phyloP scores from a whole-genome alignment of 2,329 filamentous ascomycete genomes.

The Curvularia verruculosa region DNA sequence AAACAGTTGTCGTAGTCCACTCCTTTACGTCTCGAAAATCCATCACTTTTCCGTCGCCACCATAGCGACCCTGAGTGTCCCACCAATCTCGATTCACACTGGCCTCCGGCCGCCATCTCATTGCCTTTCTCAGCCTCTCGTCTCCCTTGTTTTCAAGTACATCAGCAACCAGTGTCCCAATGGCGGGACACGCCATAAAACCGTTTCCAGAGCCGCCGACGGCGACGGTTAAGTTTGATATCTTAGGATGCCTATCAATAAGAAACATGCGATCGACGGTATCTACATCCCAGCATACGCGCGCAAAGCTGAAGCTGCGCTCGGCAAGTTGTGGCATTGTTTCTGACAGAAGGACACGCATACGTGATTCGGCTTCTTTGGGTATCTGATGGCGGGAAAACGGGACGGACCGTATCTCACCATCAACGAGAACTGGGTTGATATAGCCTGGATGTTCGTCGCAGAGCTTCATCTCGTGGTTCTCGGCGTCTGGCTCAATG shows the following conservation, averaged over 20 bases:
- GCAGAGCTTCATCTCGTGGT: conserved; percentile 57
- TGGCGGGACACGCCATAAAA: conserved; percentile 60
- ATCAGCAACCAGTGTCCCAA: conserved; percentile 59
- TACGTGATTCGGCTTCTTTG: conserved; percentile 53
- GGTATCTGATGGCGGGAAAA: conserved; percentile 56
- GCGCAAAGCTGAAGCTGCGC: conserved; percentile 57
- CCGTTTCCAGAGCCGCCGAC: conserved; percentile 61
- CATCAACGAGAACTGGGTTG: conserved; percentile 49
- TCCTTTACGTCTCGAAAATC: conserved; percentile 52
- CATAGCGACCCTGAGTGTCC: conserved; percentile 57
- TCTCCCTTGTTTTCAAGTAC: conserved; percentile 51
- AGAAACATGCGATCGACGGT: conserved; percentile 61
- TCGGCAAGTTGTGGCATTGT: conserved; percentile 61
- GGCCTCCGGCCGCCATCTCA: conserved; percentile 61
- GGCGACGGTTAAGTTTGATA: conserved; percentile 54
- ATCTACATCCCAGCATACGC: conserved; percentile 65
- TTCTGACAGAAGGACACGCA: conserved; percentile 57
- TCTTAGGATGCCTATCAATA: conserved; percentile 57
- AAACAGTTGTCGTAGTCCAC: conserved; percentile 25
- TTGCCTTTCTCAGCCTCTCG: conserved; percentile 50
- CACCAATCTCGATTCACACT: conserved; percentile 55
- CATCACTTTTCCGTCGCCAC: conserved; percentile 57
- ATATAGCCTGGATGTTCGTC: conserved; percentile 65
- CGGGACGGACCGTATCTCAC: conserved; percentile 46
- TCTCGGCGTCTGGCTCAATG: conserved; percentile 56